These are phyloP conservation scores for Apiospora arundinis DNA, from an alignment of 2,329 filamentous ascomycete species.

Conservation along the genomic window DNA sequence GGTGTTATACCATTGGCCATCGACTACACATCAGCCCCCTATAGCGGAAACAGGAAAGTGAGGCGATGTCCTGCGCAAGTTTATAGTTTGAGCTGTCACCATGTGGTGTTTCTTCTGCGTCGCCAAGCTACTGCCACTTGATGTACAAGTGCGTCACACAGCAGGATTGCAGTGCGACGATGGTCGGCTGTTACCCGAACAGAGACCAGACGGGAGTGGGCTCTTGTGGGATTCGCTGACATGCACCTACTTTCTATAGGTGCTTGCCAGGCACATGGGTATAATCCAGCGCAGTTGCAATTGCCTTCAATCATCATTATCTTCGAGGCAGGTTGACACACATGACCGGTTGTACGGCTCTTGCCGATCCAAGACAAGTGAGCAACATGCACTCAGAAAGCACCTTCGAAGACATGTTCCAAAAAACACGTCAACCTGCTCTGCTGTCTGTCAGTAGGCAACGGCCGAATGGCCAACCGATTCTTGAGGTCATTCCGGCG, in stretches of 20 bases:
- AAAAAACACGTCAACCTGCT: not conserved
- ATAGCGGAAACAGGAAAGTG: not conserved
- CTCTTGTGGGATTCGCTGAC: not conserved
- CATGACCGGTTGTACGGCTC: not conserved
- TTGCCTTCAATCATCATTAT: not conserved
- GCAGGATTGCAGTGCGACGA: not conserved
- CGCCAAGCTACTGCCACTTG: not conserved
- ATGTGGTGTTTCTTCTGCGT: not conserved
- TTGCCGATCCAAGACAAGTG: conserved; percentile 6
- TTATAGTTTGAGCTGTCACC: not conserved
- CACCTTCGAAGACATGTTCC: conserved; percentile 2
- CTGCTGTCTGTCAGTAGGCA: conserved; percentile 8
- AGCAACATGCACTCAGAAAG: not conserved
- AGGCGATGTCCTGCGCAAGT: not conserved
- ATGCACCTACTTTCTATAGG: not conserved
- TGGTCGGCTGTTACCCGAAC: not conserved
- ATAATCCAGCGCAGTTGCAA: not conserved
- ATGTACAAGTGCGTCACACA: not conserved
- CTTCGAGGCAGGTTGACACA: not conserved
- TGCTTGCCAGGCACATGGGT: not conserved
- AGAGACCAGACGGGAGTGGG: not conserved
- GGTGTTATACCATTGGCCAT: conserved; percentile 13
- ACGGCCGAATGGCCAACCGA: not conserved
- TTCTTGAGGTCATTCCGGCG: conserved; percentile 2
- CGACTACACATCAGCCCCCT: not conserved